Conservation (phyloP, 192 early-diverging fungal species). For the Coemansia sp. region DNA sequence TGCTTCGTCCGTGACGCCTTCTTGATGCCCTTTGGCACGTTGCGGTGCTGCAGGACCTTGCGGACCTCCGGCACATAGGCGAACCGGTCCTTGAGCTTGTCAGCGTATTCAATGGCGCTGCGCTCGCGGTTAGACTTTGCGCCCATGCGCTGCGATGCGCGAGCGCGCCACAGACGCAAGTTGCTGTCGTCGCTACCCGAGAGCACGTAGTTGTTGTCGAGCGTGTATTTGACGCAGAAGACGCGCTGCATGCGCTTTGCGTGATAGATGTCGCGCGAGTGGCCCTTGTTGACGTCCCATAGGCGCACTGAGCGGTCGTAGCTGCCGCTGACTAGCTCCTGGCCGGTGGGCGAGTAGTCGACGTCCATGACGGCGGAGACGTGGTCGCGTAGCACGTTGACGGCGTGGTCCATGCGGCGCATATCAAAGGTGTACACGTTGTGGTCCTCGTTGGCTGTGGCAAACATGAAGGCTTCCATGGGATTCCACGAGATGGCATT, state of each 20-base stretch:
- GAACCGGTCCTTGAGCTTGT: slow-evolving; percentile 91
- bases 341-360: slow-evolving; percentile 97
- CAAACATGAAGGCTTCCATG: slow-evolving; percentile 97
- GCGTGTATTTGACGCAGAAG: slow-evolving; percentile 88
- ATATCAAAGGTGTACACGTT: slow-evolving; percentile 98
- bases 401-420: slow-evolving; percentile 85
- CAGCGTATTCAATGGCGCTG: slow-evolving; percentile 72
- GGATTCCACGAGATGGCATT: slow-evolving; percentile 99
- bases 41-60: slow-evolving; percentile 82
- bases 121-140: slow-evolving; percentile 74
- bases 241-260: slow-evolving; percentile 98
- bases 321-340: slow-evolving; percentile 92
- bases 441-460: slow-evolving; percentile 95
- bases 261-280: slow-evolving; percentile 92
- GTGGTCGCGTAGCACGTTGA: slow-evolving; percentile 91
- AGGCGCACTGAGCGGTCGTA: slow-evolving; percentile 93
- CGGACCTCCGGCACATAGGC: slow-evolving; percentile 87
- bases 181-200: slow-evolving; percentile 98
- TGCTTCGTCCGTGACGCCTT: slow-evolving; percentile 77
- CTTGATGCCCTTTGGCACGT: slow-evolving; percentile 80
- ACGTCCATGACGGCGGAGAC: slow-evolving; percentile 96
- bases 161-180: slow-evolving; percentile 94
- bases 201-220: slow-evolving; percentile 93
- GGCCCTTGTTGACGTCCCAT: slow-evolving; percentile 75
- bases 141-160: slow-evolving; percentile 84